Base-by-base conservation (phyloP, 805 yeast species). In the Pichia exigua region DNA sequence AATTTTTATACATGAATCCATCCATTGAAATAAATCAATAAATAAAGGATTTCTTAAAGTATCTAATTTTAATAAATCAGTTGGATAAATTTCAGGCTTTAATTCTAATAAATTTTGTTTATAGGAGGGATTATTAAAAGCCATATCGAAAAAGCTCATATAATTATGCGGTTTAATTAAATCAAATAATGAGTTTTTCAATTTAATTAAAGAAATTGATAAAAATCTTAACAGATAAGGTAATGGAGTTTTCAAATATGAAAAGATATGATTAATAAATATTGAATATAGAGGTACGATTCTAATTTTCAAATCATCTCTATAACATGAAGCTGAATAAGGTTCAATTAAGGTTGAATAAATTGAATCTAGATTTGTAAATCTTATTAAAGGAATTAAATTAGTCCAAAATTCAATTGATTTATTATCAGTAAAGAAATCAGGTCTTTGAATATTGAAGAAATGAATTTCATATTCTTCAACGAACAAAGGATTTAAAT, bases 391-490 rank as follows among this genome's bases (percentile, higher is more conserved):
- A 0, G 70, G 66, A 3, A 57, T 48, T 32, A 74, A 52, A 53
- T 66, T 70, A 15, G 67, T 58, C 83, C 87, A 83, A 59, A 82
- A 83, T 0, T 51, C 47, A 22, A 66, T 60, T 39, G 81, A 75
- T 1, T 62, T 58, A 0, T 57, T 63, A 18, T 71, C 76, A 18
- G 69, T 70, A 64, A 76, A 83, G 52, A 65, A 70, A 1, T 67
- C 63, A 0, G 81, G 79, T 56, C 78, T 70, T 61, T 83, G 88
- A 45, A 83, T 72, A 42, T 71, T 66, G 50, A 75, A 71, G 21
- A 78, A 67, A 59, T 83, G 82, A 2, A 67, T 58, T 46, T 72
- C 74, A 53, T 76, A 77, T 59, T 85, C 91, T 58, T 82, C 85
- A 8, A 76, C 56, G 1, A 81, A 61, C 35, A 77, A 70, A 9